Base-by-base conservation (phyloP, 306 rosid genomes). In the Vachellia collinsii region DNA sequence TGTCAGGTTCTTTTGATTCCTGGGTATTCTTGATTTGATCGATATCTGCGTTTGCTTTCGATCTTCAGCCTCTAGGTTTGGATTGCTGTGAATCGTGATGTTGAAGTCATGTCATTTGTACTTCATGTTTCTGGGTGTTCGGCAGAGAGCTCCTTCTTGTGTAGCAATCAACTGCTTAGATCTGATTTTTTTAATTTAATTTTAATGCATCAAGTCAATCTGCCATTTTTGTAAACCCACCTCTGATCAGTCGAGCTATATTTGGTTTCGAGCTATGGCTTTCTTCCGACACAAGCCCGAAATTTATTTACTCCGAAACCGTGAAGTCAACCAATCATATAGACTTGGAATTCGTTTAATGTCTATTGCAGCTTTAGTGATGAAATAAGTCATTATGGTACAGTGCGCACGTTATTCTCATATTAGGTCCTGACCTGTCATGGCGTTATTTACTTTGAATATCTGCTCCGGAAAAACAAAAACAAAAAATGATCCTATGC, bases 141-240 rank as follows among this genome's bases (percentile, higher is more conserved):
- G 29, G 8, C 5, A 4, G 64, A n/a, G n/a, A 7, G 11, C 39
- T 29, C 46, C 58, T 41, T 58, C 83, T n/a, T 83, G 59, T 29
- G 3, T 44, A 36, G 19, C 73, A 38, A 73, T 73, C 77, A 68
- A 50, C 74, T 74, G n/a, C 78, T 13, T 29, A 63, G 85, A 78
- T 85, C 83, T 42, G 79, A 74, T 81, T 69, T 4, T 4, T 48
- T 48, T 50, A 16, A 4, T 16, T 5, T 16, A 50, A 50, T 50
- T 16, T 53, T 4, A 51, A 22, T 29, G n/a, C 73, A 34, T 77
- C 51, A 36, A 20, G 19, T 20, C n/a, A 69, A 29, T 38, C 56
- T 43, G 1, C 74, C 74, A 20, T 20, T 43, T 2, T 43, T 20
- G 20, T 39, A 19, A 68, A 39, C 72, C 29, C 39, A 3, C 72